Percentiles rank a stretch among this genome's conserved stretches.
Evolutionary conservation across 192 early-diverging fungal genomes (phyloP).

Genomic region (Podochytrium sp.): DNA sequence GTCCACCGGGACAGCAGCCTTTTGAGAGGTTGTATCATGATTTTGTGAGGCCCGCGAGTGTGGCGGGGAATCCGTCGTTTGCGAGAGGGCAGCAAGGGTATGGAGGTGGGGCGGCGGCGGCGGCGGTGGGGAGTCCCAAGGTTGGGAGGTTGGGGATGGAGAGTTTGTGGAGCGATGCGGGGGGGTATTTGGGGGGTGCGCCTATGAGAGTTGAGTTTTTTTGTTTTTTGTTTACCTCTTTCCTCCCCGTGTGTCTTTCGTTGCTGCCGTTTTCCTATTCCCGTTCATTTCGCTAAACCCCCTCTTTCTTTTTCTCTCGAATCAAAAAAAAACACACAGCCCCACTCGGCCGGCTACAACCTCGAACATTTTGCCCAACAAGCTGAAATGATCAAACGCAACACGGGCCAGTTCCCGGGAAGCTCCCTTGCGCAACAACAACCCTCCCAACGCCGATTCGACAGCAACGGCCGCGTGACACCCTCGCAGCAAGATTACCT

Average conservation of each 20-base stretch:
- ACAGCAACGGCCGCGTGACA: slow-evolving; percentile 6
- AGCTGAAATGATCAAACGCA: slow-evolving; percentile 27
- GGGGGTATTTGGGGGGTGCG: no score
- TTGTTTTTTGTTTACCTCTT: no score
- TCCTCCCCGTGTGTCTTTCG: no score
- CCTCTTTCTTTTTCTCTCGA: no score
- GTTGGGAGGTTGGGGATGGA: no score
- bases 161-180: background rate
- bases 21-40: slow-evolving; percentile 1
- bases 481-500: background rate
- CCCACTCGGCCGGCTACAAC: slow-evolving; percentile 29
- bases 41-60: background rate
- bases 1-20: background rate
- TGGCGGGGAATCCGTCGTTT: background rate
- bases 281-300: background rate
- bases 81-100: no score
- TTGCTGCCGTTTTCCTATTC: background rate
- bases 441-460: slow-evolving; percentile 32
- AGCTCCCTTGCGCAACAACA: slow-evolving; percentile 33
- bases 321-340: no score
- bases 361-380: slow-evolving; percentile 27
- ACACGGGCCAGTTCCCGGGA: background rate
- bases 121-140: no score
- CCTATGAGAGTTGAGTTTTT: slow-evolving; percentile 10
- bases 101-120: no score